phyloP scores from a whole-genome alignment of 2,329 filamentous ascomycete genomes.

The Diaporthe citrichinensis region DNA sequence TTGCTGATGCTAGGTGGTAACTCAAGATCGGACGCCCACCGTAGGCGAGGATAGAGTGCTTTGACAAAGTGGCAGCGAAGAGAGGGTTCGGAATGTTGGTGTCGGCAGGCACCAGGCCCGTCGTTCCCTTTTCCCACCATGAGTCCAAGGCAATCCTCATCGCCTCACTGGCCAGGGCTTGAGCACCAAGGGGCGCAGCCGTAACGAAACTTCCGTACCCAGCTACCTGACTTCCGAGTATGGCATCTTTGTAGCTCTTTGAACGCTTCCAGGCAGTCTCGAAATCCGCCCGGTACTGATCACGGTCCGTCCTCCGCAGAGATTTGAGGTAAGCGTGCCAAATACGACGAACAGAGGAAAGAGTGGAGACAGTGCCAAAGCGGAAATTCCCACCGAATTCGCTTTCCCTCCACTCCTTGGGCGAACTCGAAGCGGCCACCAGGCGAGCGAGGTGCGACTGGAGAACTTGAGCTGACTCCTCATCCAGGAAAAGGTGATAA shows the following conservation, averaged over 20 bases:
- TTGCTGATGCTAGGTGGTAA: conserved; percentile 69
- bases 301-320: conserved; percentile 39
- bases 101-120: not conserved
- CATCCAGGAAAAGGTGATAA: conserved; percentile 65
- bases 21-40: conserved; percentile 66
- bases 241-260: not conserved
- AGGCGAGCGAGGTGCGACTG: conserved; percentile 61
- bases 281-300: conserved; percentile 43
- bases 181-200: conserved; percentile 25
- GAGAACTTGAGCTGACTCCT: conserved; percentile 54
- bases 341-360: conserved; percentile 56
- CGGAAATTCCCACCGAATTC: conserved; percentile 55
- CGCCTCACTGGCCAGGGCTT: not conserved
- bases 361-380: conserved; percentile 38
- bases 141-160: conserved; percentile 9
- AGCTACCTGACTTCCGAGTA: not conserved
- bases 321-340: conserved; percentile 55
- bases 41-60: conserved; percentile 59
- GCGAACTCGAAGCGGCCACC: conserved; percentile 51
- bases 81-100: conserved; percentile 59
- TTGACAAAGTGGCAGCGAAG: conserved; percentile 54
- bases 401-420: conserved; percentile 60
- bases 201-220: not conserved
- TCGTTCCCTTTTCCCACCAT: conserved; percentile 35
- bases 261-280: conserved; percentile 33